phyloP scores from a whole-genome alignment of 1,284 basidiomycete species.

The Ustilago curta region DNA sequence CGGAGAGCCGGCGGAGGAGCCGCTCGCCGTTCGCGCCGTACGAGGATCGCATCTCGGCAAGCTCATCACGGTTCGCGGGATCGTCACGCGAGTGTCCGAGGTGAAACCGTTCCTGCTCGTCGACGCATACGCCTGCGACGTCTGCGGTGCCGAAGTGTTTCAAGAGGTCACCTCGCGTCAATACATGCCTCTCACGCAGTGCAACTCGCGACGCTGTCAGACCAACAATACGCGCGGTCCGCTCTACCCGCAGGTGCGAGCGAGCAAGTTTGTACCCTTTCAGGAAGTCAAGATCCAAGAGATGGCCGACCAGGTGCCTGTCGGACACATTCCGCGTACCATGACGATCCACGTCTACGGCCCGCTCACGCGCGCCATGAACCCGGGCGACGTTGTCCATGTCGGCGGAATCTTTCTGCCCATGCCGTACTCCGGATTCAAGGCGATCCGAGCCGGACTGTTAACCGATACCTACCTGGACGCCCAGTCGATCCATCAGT shows the following conservation, averaged over 20 bases:
- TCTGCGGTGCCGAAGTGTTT: constrained; percentile 97
- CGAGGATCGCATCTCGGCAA: constrained; percentile 86
- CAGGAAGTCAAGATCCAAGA: constrained; percentile 99
- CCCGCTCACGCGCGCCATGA: constrained; percentile 87
- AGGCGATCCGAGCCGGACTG: constrained; percentile 90
- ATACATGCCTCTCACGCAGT: constrained; percentile 88
- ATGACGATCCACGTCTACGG: constrained; percentile 97
- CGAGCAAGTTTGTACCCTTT: constrained; percentile 96
- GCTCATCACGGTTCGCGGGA: constrained; percentile 94
- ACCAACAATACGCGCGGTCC: constrained; percentile 89
- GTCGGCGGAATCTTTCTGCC: constrained; percentile 89
- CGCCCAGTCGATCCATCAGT: constrained; percentile 87
- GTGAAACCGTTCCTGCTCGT: constrained; percentile 97
- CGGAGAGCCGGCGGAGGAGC: constrained; percentile 40
- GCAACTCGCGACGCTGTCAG: constrained; percentile 77
- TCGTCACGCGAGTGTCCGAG: constrained; percentile 97
- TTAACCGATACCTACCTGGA: constrained; percentile 98
- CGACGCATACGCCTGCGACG: constrained; percentile 98
- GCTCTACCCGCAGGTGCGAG: constrained; percentile 97
- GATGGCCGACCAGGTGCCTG: constrained; percentile 99
- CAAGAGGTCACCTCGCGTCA: constrained; percentile 95
- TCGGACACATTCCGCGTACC: constrained; percentile 97
- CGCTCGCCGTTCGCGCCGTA: constrained; percentile 89
- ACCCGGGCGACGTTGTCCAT: constrained; percentile 94
- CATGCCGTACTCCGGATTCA: constrained; percentile 88